Evolutionary conservation across 306 rosid genomes (phyloP).

Genomic region (Dryas drummondii): DNA sequence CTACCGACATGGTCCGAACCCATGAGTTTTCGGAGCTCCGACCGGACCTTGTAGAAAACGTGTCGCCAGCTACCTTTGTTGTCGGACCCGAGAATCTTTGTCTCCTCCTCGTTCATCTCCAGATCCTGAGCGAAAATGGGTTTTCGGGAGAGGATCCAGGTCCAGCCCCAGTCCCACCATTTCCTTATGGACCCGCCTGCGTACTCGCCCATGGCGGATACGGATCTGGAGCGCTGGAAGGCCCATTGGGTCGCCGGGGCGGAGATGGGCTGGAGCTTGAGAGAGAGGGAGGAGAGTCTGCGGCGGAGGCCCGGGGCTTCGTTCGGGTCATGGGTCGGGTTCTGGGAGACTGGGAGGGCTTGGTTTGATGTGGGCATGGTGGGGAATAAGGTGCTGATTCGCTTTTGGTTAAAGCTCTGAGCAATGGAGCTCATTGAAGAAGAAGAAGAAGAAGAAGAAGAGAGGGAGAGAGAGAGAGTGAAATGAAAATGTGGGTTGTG

Average conservation of each 20-base stretch:
- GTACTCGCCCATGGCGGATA: constrained; percentile 62
- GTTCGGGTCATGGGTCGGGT: constrained; percentile 4
- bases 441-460: neutral
- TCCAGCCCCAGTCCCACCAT: constrained; percentile 84
- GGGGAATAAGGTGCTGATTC: constrained; percentile 27
- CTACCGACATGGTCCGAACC: constrained; percentile 39
- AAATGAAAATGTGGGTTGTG: neutral
- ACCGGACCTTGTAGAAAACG: constrained; percentile 63
- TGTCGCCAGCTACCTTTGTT: constrained; percentile 69
- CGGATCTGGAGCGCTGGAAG: constrained; percentile 61
- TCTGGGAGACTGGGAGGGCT: constrained; percentile 64
- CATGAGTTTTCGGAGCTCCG: constrained; percentile 56
- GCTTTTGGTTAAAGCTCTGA: constrained; percentile 37
- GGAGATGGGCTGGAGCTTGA: constrained; percentile 54
- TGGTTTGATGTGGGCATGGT: constrained; percentile 30
- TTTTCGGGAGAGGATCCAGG: constrained; percentile 72
- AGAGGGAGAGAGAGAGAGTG: neutral
- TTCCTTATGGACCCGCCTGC: constrained; percentile 57
- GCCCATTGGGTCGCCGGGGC: constrained; percentile 51
- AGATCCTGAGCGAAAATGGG: constrained; percentile 76
- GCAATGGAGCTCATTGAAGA: constrained; percentile 40
- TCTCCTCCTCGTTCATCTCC: constrained; percentile 80
- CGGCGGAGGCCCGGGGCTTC: constrained; percentile 47
- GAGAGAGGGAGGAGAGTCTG: constrained; percentile 68
- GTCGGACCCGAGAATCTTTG: constrained; percentile 58